Evolutionary conservation across 1,284 basidiomycete genomes (phyloP).

Genomic region (Ceratobasidium sp.): DNA sequence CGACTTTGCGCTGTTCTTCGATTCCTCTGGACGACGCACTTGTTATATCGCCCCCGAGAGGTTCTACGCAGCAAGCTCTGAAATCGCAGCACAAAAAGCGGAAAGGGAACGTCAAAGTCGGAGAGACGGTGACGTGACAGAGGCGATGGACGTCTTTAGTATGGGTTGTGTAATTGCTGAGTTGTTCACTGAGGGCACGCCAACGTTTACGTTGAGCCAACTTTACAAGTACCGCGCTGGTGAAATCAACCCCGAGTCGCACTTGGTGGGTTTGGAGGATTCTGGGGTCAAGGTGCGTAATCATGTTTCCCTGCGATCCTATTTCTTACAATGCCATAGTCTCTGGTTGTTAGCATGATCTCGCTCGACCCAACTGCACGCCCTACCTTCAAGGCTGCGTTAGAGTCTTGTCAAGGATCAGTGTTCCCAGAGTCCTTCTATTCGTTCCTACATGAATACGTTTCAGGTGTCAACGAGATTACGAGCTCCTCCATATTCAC

Average conservation of each 20-base stretch:
- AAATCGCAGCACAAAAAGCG: slow-evolving; percentile 75
- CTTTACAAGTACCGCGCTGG: slow-evolving; percentile 95
- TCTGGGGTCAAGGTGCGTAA: slow-evolving; percentile 80
- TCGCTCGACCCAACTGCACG: slow-evolving; percentile 81
- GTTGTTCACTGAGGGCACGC: slow-evolving; percentile 94
- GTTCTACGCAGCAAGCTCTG: slow-evolving; percentile 87
- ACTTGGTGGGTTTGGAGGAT: slow-evolving; percentile 85
- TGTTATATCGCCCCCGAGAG: slow-evolving; percentile 98
- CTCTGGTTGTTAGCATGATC: slow-evolving; percentile 92
- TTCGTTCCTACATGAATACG: slow-evolving; percentile 92
- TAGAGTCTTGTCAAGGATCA: slow-evolving; percentile 81
- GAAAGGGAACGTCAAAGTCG: slow-evolving; percentile 67
- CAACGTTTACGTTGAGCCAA: slow-evolving; percentile 94
- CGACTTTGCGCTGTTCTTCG: slow-evolving; percentile 98
- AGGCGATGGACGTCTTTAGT: slow-evolving; percentile 98
- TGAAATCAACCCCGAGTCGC: slow-evolving; percentile 81
- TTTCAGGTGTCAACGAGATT: slow-evolving; percentile 83
- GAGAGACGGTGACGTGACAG: slow-evolving; percentile 85
- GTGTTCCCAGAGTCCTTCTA: slow-evolving; percentile 96
- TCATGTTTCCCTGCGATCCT: background rate
- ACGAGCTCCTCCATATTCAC: slow-evolving; percentile 61
- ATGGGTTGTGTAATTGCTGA: slow-evolving; percentile 97
- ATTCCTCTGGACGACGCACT: slow-evolving; percentile 91
- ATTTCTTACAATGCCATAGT: slow-evolving; percentile 65
- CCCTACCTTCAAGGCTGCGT: slow-evolving; percentile 86